Conservation (phyloP, 2,329 filamentous ascomycete species). For the Sphaerostilbella broomeana region DNA sequence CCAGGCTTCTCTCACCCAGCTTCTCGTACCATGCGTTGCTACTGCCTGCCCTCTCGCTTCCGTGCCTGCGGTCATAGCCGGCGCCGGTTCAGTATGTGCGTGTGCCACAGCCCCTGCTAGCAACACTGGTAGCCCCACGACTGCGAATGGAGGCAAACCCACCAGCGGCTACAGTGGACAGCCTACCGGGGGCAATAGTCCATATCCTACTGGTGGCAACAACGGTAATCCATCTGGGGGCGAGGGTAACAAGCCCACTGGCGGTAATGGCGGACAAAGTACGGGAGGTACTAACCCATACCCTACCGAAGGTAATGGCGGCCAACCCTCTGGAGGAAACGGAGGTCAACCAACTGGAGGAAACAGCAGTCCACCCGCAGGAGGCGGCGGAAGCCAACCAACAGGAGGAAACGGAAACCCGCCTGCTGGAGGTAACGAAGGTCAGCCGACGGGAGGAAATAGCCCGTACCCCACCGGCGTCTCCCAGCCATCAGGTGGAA, state of each 20-base stretch:
- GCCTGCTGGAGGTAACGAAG: slow-evolving; percentile 2
- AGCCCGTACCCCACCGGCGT: too few relatives aligned
- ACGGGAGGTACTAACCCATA: too few relatives aligned
- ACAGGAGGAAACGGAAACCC: background rate
- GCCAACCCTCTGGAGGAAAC: too few relatives aligned
- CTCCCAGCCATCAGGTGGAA: slow-evolving; percentile 1
- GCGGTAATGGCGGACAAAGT: too few relatives aligned
- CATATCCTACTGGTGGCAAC: too few relatives aligned
- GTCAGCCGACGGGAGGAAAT: slow-evolving; percentile 4
- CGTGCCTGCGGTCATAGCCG: slow-evolving; percentile 20
- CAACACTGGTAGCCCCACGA: slow-evolving; percentile 7
- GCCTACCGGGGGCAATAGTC: slow-evolving; percentile 4
- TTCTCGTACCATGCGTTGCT: slow-evolving; percentile 22
- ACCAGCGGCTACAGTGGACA: background rate
- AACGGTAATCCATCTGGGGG: too few relatives aligned
- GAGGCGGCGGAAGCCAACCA: slow-evolving; percentile 1
- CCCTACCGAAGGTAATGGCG: too few relatives aligned
- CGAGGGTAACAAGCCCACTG: too few relatives aligned
- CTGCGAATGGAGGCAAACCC: too few relatives aligned
- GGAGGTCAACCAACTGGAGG: background rate
- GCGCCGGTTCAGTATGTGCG: slow-evolving; percentile 20
- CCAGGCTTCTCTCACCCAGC: slow-evolving; percentile 18
- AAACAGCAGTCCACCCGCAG: slow-evolving; percentile 1
- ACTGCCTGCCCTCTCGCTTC: slow-evolving; percentile 18
- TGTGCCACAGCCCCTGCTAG: slow-evolving; percentile 14